phyloP scores from a whole-genome alignment of 352 stramenopile genomes.

The Phytophthora sp. region DNA sequence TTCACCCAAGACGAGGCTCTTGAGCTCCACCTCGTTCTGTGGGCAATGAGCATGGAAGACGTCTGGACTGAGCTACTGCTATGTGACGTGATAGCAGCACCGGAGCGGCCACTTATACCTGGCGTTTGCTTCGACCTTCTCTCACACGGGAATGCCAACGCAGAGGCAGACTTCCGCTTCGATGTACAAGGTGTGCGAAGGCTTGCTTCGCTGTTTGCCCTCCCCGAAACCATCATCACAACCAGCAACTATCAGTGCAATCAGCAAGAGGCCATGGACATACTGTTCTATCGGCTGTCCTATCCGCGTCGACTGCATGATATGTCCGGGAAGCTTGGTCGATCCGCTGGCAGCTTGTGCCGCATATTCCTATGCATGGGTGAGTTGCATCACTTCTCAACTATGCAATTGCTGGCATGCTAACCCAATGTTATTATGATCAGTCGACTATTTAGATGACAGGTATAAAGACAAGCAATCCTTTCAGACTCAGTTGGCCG shows the following conservation, averaged over 20 bases:
- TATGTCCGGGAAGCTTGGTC: not conserved
- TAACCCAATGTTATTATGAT: not conserved
- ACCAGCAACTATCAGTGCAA: not conserved
- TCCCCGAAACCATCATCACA: not conserved
- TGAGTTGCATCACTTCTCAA: not conserved
- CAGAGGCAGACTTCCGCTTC: not conserved
- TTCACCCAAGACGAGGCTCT: not conserved
- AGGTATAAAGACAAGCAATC: not conserved
- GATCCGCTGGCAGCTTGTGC: not conserved
- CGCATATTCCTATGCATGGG: slow-evolving; percentile 1
- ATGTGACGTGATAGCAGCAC: not conserved
- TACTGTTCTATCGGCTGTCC: not conserved
- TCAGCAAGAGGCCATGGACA: not conserved
- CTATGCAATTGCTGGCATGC: too few relatives aligned
- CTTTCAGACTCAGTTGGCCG: not conserved
- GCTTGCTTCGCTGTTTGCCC: not conserved
- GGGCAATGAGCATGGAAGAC: not conserved
- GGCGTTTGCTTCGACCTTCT: not conserved
- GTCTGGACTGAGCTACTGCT: not conserved
- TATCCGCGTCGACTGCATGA: not conserved
- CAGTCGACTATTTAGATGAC: not conserved
- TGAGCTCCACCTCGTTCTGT: not conserved
- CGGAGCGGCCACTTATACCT: not conserved
- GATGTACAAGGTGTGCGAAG: not conserved
- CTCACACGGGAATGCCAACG: not conserved